A percentile compares a stretch with the other conserved stretches of the same genome.
These are phyloP conservation scores for Aureobasidium sp. DNA, from an alignment of 2,329 filamentous ascomycete genomes.

Conservation along the genomic window DNA sequence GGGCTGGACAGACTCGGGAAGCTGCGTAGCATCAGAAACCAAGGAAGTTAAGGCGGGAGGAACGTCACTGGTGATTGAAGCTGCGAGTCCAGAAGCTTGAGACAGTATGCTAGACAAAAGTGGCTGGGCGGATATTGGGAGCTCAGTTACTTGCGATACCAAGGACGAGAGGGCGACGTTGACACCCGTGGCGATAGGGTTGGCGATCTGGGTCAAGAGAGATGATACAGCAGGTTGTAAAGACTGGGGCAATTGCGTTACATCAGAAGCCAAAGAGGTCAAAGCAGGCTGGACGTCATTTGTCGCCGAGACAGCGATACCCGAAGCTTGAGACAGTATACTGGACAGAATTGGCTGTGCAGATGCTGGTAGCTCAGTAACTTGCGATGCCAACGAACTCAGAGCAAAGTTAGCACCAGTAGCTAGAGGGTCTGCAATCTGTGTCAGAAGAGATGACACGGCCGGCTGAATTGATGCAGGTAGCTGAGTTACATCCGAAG, in stretches of 20 bases:
- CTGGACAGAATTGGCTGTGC: background rate
- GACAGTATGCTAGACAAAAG: background rate
- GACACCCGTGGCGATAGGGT: background rate
- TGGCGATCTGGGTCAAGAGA: background rate
- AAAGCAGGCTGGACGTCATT: background rate
- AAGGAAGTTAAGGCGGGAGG: background rate
- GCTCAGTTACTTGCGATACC: background rate
- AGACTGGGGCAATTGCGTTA: background rate
- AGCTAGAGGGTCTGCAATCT: background rate
- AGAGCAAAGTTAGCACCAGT: background rate
- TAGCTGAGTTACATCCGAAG: background rate
- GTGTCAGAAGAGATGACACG: background rate
- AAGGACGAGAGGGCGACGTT: background rate
- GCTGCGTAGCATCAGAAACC: background rate
- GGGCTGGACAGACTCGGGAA: background rate
- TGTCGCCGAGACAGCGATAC: background rate
- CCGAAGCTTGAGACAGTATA: background rate
- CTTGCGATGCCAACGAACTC: background rate
- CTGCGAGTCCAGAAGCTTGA: background rate
- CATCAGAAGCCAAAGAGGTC: background rate
- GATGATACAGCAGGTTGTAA: background rate
- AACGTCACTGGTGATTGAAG: background rate
- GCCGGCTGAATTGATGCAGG: background rate
- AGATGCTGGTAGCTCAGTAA: background rate
- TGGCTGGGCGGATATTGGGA: background rate